Conservation (phyloP, 73 alveolate species). For the Paramecium tetraurelia region DNA sequence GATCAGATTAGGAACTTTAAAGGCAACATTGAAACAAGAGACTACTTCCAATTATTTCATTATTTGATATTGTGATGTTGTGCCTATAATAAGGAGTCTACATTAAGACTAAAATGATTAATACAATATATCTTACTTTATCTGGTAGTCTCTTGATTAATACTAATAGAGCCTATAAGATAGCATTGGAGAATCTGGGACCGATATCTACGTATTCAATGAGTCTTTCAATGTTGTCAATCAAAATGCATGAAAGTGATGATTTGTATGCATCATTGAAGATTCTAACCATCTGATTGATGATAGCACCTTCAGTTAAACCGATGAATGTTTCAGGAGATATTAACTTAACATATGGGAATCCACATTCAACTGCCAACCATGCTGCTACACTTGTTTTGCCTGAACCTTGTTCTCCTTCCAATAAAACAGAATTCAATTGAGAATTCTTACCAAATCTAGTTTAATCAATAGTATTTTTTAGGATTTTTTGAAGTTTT, state of each 20-base stretch:
- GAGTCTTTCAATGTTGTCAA: slow-evolving; percentile 98
- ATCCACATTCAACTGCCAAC: slow-evolving; percentile 48
- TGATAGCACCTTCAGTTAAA: slow-evolving; percentile 53
- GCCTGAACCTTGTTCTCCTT: slow-evolving; percentile 30
- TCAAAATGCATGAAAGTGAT: slow-evolving; percentile 79
- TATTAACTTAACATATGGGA: slow-evolving; percentile 89
- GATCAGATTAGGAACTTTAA: slow-evolving; percentile 44
- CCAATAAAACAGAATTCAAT: slow-evolving; percentile 35
- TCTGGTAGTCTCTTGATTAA: slow-evolving; percentile 97
- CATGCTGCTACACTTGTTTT: slow-evolving; percentile 51
- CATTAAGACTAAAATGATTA: background rate
- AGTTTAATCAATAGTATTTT: slow-evolving; percentile 21
- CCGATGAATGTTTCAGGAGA: slow-evolving; percentile 99
- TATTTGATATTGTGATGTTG: slow-evolving; percentile 62
- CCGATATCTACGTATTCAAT: slow-evolving; percentile 99
- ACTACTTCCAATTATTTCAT: slow-evolving; percentile 93
- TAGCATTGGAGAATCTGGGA: slow-evolving; percentile 98
- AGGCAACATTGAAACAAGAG: slow-evolving; percentile 71
- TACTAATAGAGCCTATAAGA: slow-evolving; percentile 94
- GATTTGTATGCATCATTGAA: slow-evolving; percentile 99
- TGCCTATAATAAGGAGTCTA: background rate
- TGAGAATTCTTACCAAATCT: slow-evolving; percentile 42
- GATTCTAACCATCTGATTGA: slow-evolving; percentile 85
- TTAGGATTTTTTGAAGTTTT: background rate
- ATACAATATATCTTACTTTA: slow-evolving; percentile 66